Conservation (phyloP, 1,284 basidiomycete genomes). For the Athelia sp. region DNA sequence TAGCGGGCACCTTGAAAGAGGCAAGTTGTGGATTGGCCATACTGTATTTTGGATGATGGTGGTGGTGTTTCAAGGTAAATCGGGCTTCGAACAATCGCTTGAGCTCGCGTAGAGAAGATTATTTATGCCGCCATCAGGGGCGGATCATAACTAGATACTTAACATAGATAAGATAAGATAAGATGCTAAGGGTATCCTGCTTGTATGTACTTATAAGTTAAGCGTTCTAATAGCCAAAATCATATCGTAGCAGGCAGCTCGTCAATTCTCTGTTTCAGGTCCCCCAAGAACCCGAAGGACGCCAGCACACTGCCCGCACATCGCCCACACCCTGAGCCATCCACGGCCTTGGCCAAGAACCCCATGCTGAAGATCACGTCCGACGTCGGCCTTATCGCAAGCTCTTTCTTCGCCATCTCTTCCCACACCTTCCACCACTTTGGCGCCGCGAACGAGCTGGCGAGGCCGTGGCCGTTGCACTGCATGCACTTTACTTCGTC, state of each 20-base stretch:
- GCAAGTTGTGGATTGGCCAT: conserved; percentile 73
- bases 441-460: conserved; percentile 43
- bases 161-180: neutral
- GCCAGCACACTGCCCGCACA: conserved; percentile 61
- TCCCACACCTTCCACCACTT: conserved; percentile 67
- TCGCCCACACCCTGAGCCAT: conserved; percentile 44
- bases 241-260: conserved; percentile 52
- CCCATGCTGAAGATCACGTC: conserved; percentile 54
- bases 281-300: conserved; percentile 48
- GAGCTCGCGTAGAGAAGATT: too few species aligned
- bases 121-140: too few species aligned
- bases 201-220: too few species aligned
- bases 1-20: conserved; percentile 73
- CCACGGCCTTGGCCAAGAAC: conserved; percentile 52
- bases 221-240: too few species aligned
- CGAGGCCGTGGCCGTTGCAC: conserved; percentile 51
- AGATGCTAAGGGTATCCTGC: conserved; percentile 1
- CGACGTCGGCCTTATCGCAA: conserved; percentile 49
- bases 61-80: too few species aligned
- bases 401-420: conserved; percentile 48
- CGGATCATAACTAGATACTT: too few species aligned
- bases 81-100: too few species aligned
- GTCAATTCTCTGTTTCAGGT: conserved; percentile 54
- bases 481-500: conserved; percentile 59
- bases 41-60: conserved; percentile 9